phyloP scores from a whole-genome alignment of 2,329 filamentous ascomycete genomes.

The Trichoderma afroharzianum region DNA sequence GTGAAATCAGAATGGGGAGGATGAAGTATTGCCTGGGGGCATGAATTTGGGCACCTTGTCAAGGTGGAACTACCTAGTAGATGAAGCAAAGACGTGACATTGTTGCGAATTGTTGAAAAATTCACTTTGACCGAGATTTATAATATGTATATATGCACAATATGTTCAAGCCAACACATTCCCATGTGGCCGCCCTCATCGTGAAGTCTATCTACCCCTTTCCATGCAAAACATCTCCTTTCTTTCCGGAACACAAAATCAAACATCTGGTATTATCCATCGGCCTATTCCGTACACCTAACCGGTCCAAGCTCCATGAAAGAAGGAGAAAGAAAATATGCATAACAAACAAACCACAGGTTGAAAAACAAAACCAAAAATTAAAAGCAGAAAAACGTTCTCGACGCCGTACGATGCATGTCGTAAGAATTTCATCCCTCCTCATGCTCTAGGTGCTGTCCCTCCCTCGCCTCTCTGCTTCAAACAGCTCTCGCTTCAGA shows the following conservation, averaged over 20 bases:
- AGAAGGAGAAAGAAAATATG: neutral
- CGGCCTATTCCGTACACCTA: neutral
- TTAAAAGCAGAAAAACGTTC: neutral
- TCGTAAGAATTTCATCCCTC: slow-evolving; percentile 24
- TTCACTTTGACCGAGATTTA: neutral
- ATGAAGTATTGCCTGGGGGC: neutral
- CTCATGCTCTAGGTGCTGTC: slow-evolving; percentile 3
- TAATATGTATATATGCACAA: neutral
- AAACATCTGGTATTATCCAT: slow-evolving; percentile 7
- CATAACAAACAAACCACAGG: neutral
- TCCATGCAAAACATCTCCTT: neutral
- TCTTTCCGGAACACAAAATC: neutral
- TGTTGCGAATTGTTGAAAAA: neutral
- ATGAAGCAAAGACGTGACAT: neutral
- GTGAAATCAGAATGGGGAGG: neutral
- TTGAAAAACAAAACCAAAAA: neutral
- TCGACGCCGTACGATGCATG: slow-evolving; percentile 19
- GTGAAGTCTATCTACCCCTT: neutral
- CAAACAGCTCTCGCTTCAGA: slow-evolving; percentile 69
- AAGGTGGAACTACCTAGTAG: neutral
- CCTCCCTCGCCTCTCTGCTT: slow-evolving; percentile 60
- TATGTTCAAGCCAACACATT: neutral
- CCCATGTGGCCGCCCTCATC: neutral
- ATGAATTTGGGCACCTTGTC: neutral
- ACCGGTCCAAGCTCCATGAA: neutral